Evolutionary conservation across 306 rosid genomes (phyloP).

Genomic region (Cotoneaster glaucophyllus): DNA sequence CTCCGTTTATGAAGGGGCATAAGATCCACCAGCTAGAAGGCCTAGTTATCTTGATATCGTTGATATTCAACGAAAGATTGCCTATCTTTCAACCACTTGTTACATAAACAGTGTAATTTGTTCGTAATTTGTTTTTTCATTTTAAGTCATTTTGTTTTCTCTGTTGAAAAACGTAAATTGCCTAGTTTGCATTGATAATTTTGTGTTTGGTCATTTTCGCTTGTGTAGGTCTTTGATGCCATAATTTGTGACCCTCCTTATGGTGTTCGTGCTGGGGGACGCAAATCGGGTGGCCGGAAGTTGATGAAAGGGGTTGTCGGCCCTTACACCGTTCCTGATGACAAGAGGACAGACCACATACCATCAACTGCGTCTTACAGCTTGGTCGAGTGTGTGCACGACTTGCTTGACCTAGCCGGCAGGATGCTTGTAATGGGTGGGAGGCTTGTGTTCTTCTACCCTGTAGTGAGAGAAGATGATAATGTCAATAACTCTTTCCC

Average conservation of each 20-base stretch:
- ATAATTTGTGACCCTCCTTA: slow-evolving; percentile 98
- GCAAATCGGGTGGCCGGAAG: slow-evolving; percentile 95
- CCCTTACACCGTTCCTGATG: slow-evolving; percentile 82
- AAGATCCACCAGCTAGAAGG: not conserved
- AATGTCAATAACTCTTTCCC: slow-evolving; percentile 49
- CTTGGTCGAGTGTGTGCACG: slow-evolving; percentile 90
- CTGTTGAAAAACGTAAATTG: not conserved
- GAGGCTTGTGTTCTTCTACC: slow-evolving; percentile 92
- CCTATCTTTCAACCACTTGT: not conserved
- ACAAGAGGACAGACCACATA: slow-evolving; percentile 83
- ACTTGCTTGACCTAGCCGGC: slow-evolving; percentile 88
- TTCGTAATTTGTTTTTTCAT: not conserved
- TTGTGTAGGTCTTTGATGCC: slow-evolving; percentile 69
- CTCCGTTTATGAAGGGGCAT: not conserved
- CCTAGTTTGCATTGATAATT: not conserved
- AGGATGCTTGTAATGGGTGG: slow-evolving; percentile 74
- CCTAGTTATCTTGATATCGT: not conserved
- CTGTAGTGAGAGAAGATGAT: slow-evolving; percentile 80
- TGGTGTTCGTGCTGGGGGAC: slow-evolving; percentile 99
- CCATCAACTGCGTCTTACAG: slow-evolving; percentile 92
- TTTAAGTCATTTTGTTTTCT: not conserved
- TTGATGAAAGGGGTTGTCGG: slow-evolving; percentile 70
- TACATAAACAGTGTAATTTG: not conserved
- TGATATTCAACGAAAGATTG: not conserved
- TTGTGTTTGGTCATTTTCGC: slow-evolving; percentile 8